Conservation (phyloP, 2,329 filamentous ascomycete species). For the Trichoderma lentiforme region DNA sequence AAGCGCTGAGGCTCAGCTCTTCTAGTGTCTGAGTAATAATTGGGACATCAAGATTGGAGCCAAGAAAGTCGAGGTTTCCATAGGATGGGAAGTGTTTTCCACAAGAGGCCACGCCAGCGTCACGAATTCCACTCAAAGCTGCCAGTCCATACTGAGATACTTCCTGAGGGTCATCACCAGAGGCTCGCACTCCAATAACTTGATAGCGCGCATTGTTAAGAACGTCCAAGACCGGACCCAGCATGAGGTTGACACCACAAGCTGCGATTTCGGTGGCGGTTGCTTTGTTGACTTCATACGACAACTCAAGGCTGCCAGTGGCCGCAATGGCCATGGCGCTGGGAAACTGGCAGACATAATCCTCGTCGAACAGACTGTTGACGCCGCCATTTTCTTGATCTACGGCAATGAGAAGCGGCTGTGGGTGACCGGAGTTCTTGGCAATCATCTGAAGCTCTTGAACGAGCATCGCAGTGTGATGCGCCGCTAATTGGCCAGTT, state of each 20-base stretch:
- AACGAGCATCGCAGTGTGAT: constrained; percentile 83
- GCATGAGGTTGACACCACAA: constrained; percentile 92
- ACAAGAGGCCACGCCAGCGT: constrained; percentile 82
- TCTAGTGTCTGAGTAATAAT: constrained; percentile 94
- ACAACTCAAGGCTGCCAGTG: constrained; percentile 77
- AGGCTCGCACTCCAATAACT: constrained; percentile 82
- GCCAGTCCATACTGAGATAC: constrained; percentile 90
- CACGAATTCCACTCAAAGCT: constrained; percentile 87
- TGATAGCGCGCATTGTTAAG: constrained; percentile 90
- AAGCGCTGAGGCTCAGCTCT: constrained; percentile 83
- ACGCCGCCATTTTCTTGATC: constrained; percentile 98
- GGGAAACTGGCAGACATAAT: constrained; percentile 93
- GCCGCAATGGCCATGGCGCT: constrained; percentile 97
- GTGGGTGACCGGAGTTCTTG: constrained; percentile 81
- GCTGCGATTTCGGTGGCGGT: constrained; percentile 90
- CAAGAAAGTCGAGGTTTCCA: constrained; percentile 89
- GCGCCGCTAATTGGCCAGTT: constrained; percentile 62
- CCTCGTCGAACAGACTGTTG: constrained; percentile 93
- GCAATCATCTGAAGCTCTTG: constrained; percentile 92
- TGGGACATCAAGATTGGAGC: constrained; percentile 85
- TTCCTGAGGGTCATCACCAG: constrained; percentile 90
- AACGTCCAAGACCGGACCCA: constrained; percentile 90
- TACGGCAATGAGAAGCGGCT: constrained; percentile 83
- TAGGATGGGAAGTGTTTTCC: constrained; percentile 98
- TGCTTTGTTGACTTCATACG: constrained; percentile 86